Conservation (phyloP, 768 basidiomycete species). For the Candolleomyces efflorescens region DNA sequence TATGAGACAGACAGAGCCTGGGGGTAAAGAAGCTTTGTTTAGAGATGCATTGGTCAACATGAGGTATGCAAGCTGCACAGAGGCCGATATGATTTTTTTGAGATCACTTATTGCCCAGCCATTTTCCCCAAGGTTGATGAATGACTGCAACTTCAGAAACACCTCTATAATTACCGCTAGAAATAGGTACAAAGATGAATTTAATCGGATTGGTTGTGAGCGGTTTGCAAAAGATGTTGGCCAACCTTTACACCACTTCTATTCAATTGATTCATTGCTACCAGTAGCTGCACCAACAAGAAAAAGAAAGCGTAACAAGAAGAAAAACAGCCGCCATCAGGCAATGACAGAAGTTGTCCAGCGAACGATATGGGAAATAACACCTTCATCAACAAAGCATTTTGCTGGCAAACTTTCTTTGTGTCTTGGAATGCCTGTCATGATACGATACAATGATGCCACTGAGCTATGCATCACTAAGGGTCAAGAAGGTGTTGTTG, state of each 20-base stretch:
- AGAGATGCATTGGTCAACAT: neutral
- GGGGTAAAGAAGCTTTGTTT: constrained; percentile 10
- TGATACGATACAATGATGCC: constrained; percentile 26
- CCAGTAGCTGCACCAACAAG: neutral
- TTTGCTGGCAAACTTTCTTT: constrained; percentile 24
- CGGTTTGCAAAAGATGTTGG: neutral
- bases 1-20: constrained; percentile 23
- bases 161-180: constrained; percentile 28
- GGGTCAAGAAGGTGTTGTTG: too few relatives aligned
- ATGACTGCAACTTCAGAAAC: constrained; percentile 18
- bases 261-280: neutral
- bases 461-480: constrained; percentile 29
- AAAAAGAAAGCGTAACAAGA: neutral
- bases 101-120: neutral
- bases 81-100: neutral
- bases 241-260: neutral
- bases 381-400: constrained; percentile 9
- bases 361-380: too few relatives aligned
- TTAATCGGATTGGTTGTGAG: constrained; percentile 22
- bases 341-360: constrained; percentile 21
- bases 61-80: neutral
- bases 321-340: neutral
- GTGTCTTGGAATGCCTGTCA: constrained; percentile 29
- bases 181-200: constrained; percentile 27
- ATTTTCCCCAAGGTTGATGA: neutral